A percentile compares a stretch with the other conserved stretches of the same genome.
phyloP scores from a whole-genome alignment of 2,329 filamentous ascomycete genomes.

The Microcyclosporella mali region DNA sequence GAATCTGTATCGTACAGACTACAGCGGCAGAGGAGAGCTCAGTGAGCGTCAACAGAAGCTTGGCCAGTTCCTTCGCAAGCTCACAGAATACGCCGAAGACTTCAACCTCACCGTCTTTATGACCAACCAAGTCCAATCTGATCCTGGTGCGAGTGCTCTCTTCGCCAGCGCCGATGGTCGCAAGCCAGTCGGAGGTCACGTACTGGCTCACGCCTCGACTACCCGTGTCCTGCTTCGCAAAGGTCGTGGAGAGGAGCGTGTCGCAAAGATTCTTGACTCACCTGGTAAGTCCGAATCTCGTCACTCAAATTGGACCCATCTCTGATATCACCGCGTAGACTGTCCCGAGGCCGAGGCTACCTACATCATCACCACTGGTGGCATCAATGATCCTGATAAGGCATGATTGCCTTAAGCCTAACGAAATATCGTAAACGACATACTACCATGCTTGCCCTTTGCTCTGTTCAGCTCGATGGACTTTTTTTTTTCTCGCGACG shows the following conservation, averaged over 20 bases:
- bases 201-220: slow-evolving; percentile 62
- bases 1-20: slow-evolving; percentile 63
- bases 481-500: too few species aligned
- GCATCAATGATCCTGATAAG: slow-evolving; percentile 63
- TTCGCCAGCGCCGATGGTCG: slow-evolving; percentile 63
- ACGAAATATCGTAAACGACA: too few species aligned
- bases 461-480: too few species aligned
- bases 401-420: slow-evolving; percentile 30
- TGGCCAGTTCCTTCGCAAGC: slow-evolving; percentile 57
- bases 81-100: slow-evolving; percentile 62
- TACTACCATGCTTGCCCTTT: too few species aligned
- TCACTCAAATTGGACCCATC: slow-evolving; percentile 19
- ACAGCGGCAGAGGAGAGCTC: slow-evolving; percentile 59
- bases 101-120: slow-evolving; percentile 61
- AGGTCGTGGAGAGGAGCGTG: slow-evolving; percentile 62
- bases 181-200: slow-evolving; percentile 61
- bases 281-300: slow-evolving; percentile 43
- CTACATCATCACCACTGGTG: slow-evolving; percentile 64
- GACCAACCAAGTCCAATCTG: slow-evolving; percentile 67
- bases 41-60: slow-evolving; percentile 64
- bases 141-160: slow-evolving; percentile 61
- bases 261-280: slow-evolving; percentile 63
- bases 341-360: slow-evolving; percentile 64
- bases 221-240: slow-evolving; percentile 62
- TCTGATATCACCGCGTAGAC: slow-evolving; percentile 46